Evolutionary conservation across 2,329 filamentous ascomycete genomes (phyloP), one percentile per base, ranked within the genome.

Genomic region (Juglanconis juglandina): DNA sequence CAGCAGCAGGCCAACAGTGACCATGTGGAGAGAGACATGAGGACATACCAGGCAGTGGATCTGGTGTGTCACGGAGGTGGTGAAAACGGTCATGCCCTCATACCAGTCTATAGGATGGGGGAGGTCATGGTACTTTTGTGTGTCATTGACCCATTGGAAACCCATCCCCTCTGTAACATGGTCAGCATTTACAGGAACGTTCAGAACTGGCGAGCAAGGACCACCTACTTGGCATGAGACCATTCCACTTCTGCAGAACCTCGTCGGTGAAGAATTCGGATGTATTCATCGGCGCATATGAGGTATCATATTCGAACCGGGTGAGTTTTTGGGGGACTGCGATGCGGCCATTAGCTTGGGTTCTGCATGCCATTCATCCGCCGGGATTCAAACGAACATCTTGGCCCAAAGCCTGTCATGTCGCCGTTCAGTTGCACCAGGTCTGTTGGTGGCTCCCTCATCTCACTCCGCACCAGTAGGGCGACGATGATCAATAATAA

Each of bases 401-500:
- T 64, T n/a, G 71, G 72, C 14, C 69, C 71, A 13, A 73, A 69
- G 17, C 73, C 74, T 6, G 72, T 75, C 51, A 75, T 69, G 60
- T 76, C 74, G 1, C 70, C 69, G 1, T 72, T 73, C 37, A 76
- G 69, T 35, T 76, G 72, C 68, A 66, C 69, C 37, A 65, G 60
- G 56, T 67, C 69, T 32, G 53, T 58, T 11, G 59, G 58, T 10
- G 61, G 55, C 44, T 68, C 56, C 53, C 60, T 60, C 41, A 64
- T 61, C 60, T 72, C 69, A 56, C 74, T 67, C 37, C 73, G 70
- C 5, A 74, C 65, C 7, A 78, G 58, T 9, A 77, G 67, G 7
- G 61, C 69, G 5, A 77, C 61, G 52, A 77, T 77, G 44, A 73
- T 68, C 33, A 77, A 63, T 41, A 78, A 65, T 48, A 77, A 65